A percentile compares a stretch with the other conserved stretches of the same genome.
Conservation (phyloP, 108 stramenopile genomes). For the Licmophora abbreviata region DNA sequence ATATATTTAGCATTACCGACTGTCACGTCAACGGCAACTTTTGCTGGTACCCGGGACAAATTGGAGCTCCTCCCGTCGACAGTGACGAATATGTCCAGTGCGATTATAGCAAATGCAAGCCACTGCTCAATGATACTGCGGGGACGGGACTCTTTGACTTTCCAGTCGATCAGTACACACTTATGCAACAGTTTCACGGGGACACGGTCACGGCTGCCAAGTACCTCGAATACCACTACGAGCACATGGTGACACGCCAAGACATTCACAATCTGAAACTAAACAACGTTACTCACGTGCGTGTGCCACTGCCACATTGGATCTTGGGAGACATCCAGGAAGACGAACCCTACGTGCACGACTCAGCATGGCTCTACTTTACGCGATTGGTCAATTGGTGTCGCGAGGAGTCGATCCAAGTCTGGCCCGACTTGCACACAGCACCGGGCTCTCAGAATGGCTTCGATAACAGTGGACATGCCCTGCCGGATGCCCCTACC, state of each 20-base stretch:
- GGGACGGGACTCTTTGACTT: too few species aligned
- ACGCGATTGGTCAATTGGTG: conserved; percentile 38
- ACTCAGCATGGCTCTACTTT: conserved; percentile 48
- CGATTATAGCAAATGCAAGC: conserved; percentile 18
- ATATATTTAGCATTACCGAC: conserved; percentile 42
- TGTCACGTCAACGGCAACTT: conserved; percentile 37
- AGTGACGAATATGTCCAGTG: conserved; percentile 9
- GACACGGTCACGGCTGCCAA: conserved; percentile 15
- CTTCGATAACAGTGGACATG: conserved; percentile 60
- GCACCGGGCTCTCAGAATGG: conserved; percentile 81
- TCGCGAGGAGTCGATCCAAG: conserved; percentile 32
- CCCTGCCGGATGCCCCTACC: conserved; percentile 5
- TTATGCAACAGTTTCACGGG: conserved; percentile 26
- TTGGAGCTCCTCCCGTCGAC: conserved; percentile 23
- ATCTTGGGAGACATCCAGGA: conserved; percentile 30
- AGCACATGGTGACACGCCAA: conserved; percentile 45
- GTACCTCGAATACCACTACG: conserved; percentile 63
- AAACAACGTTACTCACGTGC: conserved; percentile 52
- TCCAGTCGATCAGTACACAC: conserved; percentile 48
- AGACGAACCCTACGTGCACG: conserved; percentile 7
- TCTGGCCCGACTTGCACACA: conserved; percentile 71
- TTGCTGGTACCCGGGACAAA: conserved; percentile 37
- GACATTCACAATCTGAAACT: conserved; percentile 34
- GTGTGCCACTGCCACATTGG: conserved; percentile 69
- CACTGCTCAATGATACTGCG: too few species aligned